Conservation (phyloP, 345 rosid species). For the Geranium rotundifolium region DNA sequence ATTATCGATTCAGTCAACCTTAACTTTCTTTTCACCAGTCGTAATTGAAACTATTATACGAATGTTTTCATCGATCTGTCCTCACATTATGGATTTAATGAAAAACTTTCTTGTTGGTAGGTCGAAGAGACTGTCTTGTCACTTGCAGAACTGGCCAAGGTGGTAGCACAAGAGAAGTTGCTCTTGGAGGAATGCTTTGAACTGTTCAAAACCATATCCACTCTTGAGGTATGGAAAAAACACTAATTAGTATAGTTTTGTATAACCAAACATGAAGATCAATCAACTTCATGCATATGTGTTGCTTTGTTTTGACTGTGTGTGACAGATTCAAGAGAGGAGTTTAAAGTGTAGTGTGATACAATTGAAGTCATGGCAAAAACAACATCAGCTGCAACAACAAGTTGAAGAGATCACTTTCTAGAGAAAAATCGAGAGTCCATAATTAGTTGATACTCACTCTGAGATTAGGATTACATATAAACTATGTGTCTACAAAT, state of each 20-base stretch:
- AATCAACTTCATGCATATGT: no score
- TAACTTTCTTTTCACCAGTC: slow-evolving; percentile 21
- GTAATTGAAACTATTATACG: slow-evolving; percentile 14
- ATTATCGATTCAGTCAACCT: slow-evolving; percentile 30
- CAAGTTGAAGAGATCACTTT: neutral
- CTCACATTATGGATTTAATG: neutral
- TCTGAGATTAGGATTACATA: no score
- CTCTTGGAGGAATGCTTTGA: slow-evolving; percentile 51
- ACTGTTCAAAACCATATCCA: slow-evolving; percentile 34
- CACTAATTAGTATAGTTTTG: no score
- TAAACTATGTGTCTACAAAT: no score
- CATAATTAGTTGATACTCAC: no score
- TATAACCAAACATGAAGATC: no score
- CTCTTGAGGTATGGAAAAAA: slow-evolving; percentile 32
- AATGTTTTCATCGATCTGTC: no score
- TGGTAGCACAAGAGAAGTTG: slow-evolving; percentile 52
- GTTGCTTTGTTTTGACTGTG: neutral
- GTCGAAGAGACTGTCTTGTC: slow-evolving; percentile 25
- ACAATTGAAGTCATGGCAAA: slow-evolving; percentile 16
- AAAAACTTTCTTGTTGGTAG: slow-evolving; percentile 15
- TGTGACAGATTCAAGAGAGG: slow-evolving; percentile 49
- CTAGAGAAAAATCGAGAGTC: no score
- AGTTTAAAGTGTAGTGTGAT: slow-evolving; percentile 39
- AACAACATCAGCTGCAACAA: slow-evolving; percentile 5
- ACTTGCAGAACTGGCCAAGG: slow-evolving; percentile 46